phyloP scores from a whole-genome alignment of 2,329 filamentous ascomycete genomes.

The Colletotrichum lini region DNA sequence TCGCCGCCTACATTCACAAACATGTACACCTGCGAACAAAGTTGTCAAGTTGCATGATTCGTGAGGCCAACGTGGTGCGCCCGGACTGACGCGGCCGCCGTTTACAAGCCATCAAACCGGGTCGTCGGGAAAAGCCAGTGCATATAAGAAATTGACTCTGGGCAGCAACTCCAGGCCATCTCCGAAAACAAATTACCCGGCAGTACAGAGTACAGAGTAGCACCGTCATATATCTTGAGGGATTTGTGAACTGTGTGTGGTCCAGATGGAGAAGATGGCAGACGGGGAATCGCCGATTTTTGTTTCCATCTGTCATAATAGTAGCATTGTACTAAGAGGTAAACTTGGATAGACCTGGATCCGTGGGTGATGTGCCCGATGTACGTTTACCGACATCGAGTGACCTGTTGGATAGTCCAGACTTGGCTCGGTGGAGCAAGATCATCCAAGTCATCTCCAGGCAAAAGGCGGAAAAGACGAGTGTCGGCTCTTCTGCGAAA shows the following conservation, averaged over 20 bases:
- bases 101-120: not conserved
- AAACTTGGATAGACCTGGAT: too few species aligned
- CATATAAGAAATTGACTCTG: not conserved
- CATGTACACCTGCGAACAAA: not conserved
- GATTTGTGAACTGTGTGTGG: too few species aligned
- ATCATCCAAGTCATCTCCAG: not conserved
- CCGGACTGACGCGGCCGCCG: not conserved
- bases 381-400: too few species aligned
- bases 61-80: not conserved
- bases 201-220: too few species aligned
- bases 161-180: too few species aligned
- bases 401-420: not conserved
- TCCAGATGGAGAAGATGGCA: not conserved
- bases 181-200: not conserved
- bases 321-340: too few species aligned
- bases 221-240: too few species aligned
- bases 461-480: not conserved
- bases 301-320: not conserved
- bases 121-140: not conserved
- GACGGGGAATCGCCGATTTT: not conserved
- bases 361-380: not conserved
- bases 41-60: slow-evolving; percentile 1
- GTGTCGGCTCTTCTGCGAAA: not conserved
- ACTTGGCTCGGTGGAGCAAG: not conserved
- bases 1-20: not conserved